Base-by-base conservation (phyloP, 345 rosid genomes). In the Cardamine occulta region DNA sequence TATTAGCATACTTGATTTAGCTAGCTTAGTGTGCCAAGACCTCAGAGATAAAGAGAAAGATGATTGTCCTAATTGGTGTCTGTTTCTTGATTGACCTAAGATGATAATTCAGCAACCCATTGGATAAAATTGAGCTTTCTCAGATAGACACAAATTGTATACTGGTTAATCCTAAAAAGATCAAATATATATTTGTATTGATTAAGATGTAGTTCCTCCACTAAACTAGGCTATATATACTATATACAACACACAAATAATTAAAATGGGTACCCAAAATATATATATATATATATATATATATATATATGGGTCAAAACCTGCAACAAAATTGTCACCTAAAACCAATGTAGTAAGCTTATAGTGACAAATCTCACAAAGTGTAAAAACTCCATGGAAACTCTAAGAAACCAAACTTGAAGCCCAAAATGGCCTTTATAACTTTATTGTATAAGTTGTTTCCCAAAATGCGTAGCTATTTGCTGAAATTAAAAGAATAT, bases 41-140 rank as follows among this genome's bases (percentile, higher is more conserved):
- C 39, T 17, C 19, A 17, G 40, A 59, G 64, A 59, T 47, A 42
- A 58, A 52, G 15, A 51, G 45, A 60, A 35, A 14, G 35, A 56
- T 26, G 42, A 55, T 44, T 18, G 31, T 56, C 17, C 26, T 40
- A 24, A 24, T 24, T 15, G 6, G 4, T 68, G 14, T 17, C 4
- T 42, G 24, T 59, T 58, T 58, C 15, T 58, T 59, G 54, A 44
- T 19, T 56, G 42, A 18, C 54, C 52, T 56, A 9, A 56, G 56
- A 45, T 19, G 34, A 45, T 14, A 19, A 59, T 19, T 57, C 44
- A 58, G 57, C 10, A 70, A 19, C 23, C 45, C n/a, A 47, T 45
- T 57, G 21, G 13, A 42, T 63, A 24, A 40, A 61, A 5, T 18
- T 7, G 40, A 62, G 23, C 24, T 45, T 64, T 45, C 3, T 29